Percentiles rank a stretch among this genome's conserved stretches.
Evolutionary conservation across 805 yeast genomes (phyloP).

Genomic region (Schwanniomyces sp.): DNA sequence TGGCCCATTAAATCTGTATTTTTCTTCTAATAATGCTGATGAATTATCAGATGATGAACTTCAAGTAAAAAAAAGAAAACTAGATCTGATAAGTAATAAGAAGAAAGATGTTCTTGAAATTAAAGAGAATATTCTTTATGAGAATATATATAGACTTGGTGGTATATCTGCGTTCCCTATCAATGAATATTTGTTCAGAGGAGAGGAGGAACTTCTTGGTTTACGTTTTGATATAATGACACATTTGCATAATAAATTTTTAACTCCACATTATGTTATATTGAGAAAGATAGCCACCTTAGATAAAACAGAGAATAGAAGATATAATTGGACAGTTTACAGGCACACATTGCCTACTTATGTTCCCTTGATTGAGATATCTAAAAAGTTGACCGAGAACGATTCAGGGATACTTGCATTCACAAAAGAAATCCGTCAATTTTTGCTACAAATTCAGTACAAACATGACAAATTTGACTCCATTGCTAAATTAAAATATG

Average conservation of each 20-base stretch:
- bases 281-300: conserved; percentile 16
- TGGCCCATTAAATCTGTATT: conserved; percentile 23
- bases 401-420: conserved; percentile 19
- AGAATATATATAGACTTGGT: conserved; percentile 47
- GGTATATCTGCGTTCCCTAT: conserved; percentile 55
- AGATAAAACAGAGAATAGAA: conserved; percentile 5
- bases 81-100: conserved; percentile 2
- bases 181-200: conserved; percentile 30
- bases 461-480: conserved; percentile 29
- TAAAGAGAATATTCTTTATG: conserved; percentile 38
- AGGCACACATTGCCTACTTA: conserved; percentile 38
- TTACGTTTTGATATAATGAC: conserved; percentile 49
- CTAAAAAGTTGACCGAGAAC: conserved; percentile 10
- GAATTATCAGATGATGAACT: neutral
- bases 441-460: conserved; percentile 25
- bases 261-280: conserved; percentile 50
- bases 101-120: conserved; percentile 10
- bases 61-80: conserved; percentile 3
- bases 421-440: conserved; percentile 19
- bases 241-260: conserved; percentile 19
- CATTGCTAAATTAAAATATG: conserved; percentile 9
- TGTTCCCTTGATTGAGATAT: conserved; percentile 22
- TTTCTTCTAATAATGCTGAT: conserved; percentile 7
- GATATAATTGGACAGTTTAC: conserved; percentile 27
- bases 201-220: conserved; percentile 39